Evolutionary conservation across 257 asterid species (phyloP), one percentile per base, ranked within the genome.

Genomic region (Fraxinus quadrangulata): DNA sequence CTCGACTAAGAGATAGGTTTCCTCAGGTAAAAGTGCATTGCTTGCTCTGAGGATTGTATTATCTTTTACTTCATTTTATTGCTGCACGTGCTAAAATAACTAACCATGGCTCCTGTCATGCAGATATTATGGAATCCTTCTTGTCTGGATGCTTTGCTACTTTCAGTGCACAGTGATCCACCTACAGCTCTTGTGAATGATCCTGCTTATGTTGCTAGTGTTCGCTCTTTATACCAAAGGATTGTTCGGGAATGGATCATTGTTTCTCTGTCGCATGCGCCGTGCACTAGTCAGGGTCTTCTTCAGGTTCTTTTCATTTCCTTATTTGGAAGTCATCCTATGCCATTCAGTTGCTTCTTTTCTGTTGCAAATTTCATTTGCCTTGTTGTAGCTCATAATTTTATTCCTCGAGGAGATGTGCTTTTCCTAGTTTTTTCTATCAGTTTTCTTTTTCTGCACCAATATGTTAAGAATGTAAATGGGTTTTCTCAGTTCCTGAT

Each of bases 201-300:
- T 87, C 99, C 99, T 78, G 96, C 96, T 85, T 90, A 85, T 86
- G 84, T 96, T 86, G 92, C 97, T 83, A 92, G 84, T 75, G 90
- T 93, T 70, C 97, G 97, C 82, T 89, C 97, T 79, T 84, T 96
- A 83, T 96, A 89, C 92, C 99, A 96, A 83, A 92, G 84, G 88
- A 83, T 89, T 84, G 97, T 93, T 69, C 91, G 96, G 37, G 99
- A 96, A 76, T 96, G 99, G 99, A 93, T 96, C 39, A 72, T 93
- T 78, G 88, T 93, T 73, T 93, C 99, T 33, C 97, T 96, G 78
- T 96, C 99, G 74, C 86, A 93, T 83, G 99, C 99, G 81, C 99
- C 99, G 33, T 96, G 99, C 93, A 90, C 99, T 23, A 90, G 88
- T 80, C 99, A 96, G 91, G 99, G 99, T 74, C 98, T 96, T 84